These are phyloP conservation scores for Amyloporia xantha DNA, from an alignment of 768 basidiomycete genomes.

Conservation along the genomic window DNA sequence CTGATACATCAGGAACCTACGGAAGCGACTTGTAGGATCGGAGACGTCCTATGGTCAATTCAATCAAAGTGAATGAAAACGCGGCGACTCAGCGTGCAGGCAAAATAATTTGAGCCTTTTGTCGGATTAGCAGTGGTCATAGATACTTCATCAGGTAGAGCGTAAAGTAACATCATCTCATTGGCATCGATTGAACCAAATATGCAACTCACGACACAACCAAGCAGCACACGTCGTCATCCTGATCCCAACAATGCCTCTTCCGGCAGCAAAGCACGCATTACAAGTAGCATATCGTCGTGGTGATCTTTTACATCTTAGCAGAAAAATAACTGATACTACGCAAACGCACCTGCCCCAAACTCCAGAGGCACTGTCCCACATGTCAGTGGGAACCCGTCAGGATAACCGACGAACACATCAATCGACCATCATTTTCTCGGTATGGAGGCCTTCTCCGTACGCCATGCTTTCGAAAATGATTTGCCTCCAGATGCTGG, in stretches of 20 bases:
- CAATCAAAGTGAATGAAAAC: neutral
- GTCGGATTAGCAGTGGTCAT: no score
- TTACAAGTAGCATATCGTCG: conserved; percentile 13
- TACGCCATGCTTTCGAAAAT: conserved; percentile 96
- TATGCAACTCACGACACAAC: conserved; percentile 17
- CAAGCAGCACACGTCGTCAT: neutral
- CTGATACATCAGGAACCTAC: no score
- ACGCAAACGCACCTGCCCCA: conserved; percentile 26
- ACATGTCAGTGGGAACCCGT: conserved; percentile 2
- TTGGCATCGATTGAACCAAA: conserved; percentile 9
- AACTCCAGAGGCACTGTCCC: conserved; percentile 9
- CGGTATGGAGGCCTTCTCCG: conserved; percentile 82
- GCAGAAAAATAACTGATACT: conserved; percentile 19
- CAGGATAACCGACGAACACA: neutral
- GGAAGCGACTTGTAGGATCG: no score
- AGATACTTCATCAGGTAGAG: neutral
- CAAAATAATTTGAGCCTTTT: no score
- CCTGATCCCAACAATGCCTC: neutral
- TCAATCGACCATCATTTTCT: conserved; percentile 75
- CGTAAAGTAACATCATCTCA: conserved; percentile 8
- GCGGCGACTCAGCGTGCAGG: neutral
- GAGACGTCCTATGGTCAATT: neutral
- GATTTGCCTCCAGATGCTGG: conserved; percentile 83
- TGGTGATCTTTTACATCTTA: conserved; percentile 22
- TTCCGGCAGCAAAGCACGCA: conserved; percentile 4